These are phyloP conservation scores for Phytophthora tubulina DNA, from an alignment of 352 stramenopile species.

Conservation along the genomic window DNA sequence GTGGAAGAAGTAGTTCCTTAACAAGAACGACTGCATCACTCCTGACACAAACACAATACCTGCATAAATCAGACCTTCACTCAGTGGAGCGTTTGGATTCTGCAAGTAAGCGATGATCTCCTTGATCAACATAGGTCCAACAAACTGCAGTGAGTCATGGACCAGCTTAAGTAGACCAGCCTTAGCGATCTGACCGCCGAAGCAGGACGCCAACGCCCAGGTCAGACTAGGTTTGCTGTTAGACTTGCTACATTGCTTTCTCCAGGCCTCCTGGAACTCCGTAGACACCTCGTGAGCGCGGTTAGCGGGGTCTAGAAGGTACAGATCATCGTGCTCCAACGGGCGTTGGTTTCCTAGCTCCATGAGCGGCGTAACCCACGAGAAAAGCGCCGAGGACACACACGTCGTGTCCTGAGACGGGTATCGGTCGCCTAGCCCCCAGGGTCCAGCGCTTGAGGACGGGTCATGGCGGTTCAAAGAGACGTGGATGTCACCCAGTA, in stretches of 20 bases:
- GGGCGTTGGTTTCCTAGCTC: conserved; percentile 71
- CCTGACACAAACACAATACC: conserved; percentile 61
- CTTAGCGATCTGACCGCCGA: conserved; percentile 57
- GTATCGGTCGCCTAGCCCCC: conserved; percentile 60
- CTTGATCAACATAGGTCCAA: conserved; percentile 70
- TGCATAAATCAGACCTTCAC: conserved; percentile 57
- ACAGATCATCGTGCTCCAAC: conserved; percentile 77
- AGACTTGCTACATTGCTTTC: conserved; percentile 34
- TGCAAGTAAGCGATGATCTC: conserved; percentile 73
- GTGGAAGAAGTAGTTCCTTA: conserved; percentile 76
- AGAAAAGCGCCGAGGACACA: conserved; percentile 69
- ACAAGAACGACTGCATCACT: conserved; percentile 63
- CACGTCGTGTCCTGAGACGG: conserved; percentile 66
- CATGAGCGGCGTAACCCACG: conserved; percentile 83
- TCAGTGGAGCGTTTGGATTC: conserved; percentile 50
- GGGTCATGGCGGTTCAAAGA: conserved; percentile 26
- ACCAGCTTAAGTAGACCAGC: conserved; percentile 65
- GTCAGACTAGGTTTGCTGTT: conserved; percentile 50
- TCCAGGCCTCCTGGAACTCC: conserved; percentile 58
- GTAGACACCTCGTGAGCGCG: conserved; percentile 45
- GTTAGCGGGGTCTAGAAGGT: conserved; percentile 69
- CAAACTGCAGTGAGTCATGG: conserved; percentile 70
- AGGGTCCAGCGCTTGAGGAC: neutral
- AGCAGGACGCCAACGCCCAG: conserved; percentile 54
- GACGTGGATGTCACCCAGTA: conserved; percentile 40